phyloP scores from a whole-genome alignment of 2,329 filamentous ascomycete genomes.

The Chaetomiaceae sp. region DNA sequence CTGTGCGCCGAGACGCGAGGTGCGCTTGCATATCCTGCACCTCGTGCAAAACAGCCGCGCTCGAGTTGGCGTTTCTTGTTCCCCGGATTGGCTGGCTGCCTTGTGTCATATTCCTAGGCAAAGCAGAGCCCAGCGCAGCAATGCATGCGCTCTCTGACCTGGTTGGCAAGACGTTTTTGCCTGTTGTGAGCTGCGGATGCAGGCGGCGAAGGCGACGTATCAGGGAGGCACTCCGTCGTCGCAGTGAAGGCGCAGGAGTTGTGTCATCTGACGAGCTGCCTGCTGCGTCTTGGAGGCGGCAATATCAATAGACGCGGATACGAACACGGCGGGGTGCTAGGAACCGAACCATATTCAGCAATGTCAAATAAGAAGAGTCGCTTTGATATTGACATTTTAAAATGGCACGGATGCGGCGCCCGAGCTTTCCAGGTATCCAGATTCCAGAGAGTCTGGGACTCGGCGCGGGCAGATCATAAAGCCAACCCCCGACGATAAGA shows the following conservation, averaged over 20 bases:
- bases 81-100: slow-evolving; percentile 2
- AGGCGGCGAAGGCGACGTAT: not conserved
- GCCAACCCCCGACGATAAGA: slow-evolving; percentile 22
- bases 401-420: slow-evolving; percentile 1
- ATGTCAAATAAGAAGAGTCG: no score
- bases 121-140: not conserved
- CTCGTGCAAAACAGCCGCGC: slow-evolving; percentile 11
- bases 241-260: not conserved
- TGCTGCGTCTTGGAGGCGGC: not conserved
- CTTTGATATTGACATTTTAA: no score
- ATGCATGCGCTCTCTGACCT: slow-evolving; percentile 8
- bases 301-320: not conserved
- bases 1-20: slow-evolving; percentile 3
- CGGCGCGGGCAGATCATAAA: slow-evolving; percentile 24
- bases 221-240: not conserved
- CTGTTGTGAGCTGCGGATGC: slow-evolving; percentile 19
- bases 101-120: slow-evolving; percentile 1
- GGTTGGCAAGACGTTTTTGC: slow-evolving; percentile 13
- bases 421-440: slow-evolving; percentile 15
- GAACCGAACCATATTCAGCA: no score
- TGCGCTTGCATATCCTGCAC: not conserved
- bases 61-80: not conserved
- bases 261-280: not conserved
- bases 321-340: not conserved
- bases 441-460: no score